Evolutionary conservation across 192 early-diverging fungal species (phyloP).

Genomic region (Phlyctochytrium planicorne): DNA sequence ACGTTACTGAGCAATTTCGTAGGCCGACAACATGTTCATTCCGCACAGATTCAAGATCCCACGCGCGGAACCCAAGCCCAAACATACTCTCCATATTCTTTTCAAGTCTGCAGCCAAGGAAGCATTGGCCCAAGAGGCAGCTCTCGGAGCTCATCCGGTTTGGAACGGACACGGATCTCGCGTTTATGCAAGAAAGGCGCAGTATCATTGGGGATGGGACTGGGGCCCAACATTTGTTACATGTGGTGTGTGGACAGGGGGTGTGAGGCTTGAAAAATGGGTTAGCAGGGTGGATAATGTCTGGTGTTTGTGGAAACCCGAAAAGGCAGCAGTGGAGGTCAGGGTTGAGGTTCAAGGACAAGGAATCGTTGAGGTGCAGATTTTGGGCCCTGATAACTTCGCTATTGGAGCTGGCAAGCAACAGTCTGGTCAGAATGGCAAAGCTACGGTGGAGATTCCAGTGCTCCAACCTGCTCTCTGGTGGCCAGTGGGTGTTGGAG

Average conservation of each 20-base stretch:
- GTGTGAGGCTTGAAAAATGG: no score
- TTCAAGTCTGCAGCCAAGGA: conserved; percentile 33
- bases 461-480: no score
- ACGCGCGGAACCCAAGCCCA: not conserved
- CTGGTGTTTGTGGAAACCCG: no score
- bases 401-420: no score
- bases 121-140: conserved; percentile 24
- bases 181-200: conserved; percentile 38
- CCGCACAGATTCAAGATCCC: conserved; percentile 32
- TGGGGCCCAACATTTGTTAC: conserved; percentile 42
- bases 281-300: no score
- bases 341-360: no score
- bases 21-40: conserved; percentile 52
- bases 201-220: conserved; percentile 47
- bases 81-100: conserved; percentile 26
- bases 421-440: no score
- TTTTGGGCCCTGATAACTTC: no score
- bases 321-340: no score
- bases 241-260: conserved; percentile 24
- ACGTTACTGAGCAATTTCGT: no score
- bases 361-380: no score
- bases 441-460: no score
- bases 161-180: conserved; percentile 40
- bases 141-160: conserved; percentile 6
- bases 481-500: conserved; percentile 38